Evolutionary conservation across 1,139 yeast genomes (phyloP), one percentile per base, ranked within the genome.

Genomic region (Yamadazyma sp.): DNA sequence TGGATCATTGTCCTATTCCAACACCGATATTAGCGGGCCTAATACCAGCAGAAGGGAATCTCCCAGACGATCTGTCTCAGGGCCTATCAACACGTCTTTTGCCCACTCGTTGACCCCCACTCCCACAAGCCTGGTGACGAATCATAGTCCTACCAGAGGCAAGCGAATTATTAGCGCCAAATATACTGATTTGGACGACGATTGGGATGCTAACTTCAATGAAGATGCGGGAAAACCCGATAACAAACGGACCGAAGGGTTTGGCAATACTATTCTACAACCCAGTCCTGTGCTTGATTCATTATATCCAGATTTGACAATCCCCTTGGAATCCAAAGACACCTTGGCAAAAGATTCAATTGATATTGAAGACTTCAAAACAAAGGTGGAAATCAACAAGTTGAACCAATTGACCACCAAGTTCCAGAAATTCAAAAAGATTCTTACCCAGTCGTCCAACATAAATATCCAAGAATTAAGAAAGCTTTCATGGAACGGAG

Each of bases 401-500:
- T 56, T 81, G 42, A 82, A 77, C 50, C 80, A 84, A 27, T 59
- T 77, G 29, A 72, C 80, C 37, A 69, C 82, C 15, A 75, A 88
- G 42, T 82, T 82, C 52, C 67, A 76, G 34, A 83, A 80, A 56
- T 88, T 89, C 60, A 80, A 80, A 39, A 72, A 71, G 29, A 70
- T 87, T 3, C 62, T 92, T 33, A 72, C 78, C 12, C 75, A 76
- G 25, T 77, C 80, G 15, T 76, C 76, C 29, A 59, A 50, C 38
- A 81, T 90, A 28, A 84, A 86, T 47, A 56, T 70, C 31, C 63
- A 72, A 30, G 92, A 84, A 33, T 70, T 92, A 41, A 76, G 88
- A 46, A 80, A 83, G 55, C 71, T 89, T 38, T 78, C 96, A 9
- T 92, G 98, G 98, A 86, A 90, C 50, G 98, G 99, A 1, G 78